Evolutionary conservation across 352 stramenopile species (phyloP), one percentile per base, ranked within the genome.

Genomic region (Peronospora belbahrii): DNA sequence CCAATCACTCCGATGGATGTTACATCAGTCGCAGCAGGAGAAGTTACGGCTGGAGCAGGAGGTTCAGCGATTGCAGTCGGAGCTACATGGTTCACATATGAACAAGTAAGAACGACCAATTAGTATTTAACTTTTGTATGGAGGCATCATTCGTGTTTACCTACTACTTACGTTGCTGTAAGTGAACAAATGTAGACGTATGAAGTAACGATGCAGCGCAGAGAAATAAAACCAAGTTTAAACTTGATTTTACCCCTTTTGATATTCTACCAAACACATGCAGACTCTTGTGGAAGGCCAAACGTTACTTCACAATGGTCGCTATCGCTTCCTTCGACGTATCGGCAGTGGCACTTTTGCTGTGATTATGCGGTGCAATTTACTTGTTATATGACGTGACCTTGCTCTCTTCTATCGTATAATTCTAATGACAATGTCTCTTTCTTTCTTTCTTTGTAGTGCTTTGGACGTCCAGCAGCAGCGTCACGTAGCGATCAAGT

Each of bases 11-110:
- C 72, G 69, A 23, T 79, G 70, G 68, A 52, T 85, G 50, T 55
- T 91, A 35, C 66, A 85, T 30, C 70, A 87, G 48, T 70, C 72
- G n/a, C 70, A 87, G 53, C 69, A 83, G 34, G 71, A 91, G 33
- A 88, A 87, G 38, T 44, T 59, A 20, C 64, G 75, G 45, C 63
- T 90, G 2, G 67, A 80, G 39, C 56, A 40, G 34, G 76, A 90
- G 50, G 65, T 90, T n/a, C 61, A 81, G 39, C 72, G 63, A n/a
- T 50, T 91, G 50, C 72, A 72, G 18, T 57, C 70, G n/a, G 65
- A 85, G 42, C 46, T 84, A 32, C 41, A 61, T 23, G 14, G 40
- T 42, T n/a, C 40, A 33, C 47, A 47, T 9, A n/a, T 24, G 17
- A 50, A 20, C 43, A 52, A 53, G 48, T 60, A 15, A 25, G 60